Percentiles rank a stretch among this genome's conserved stretches.
phyloP scores from a whole-genome alignment of 257 asterid genomes.

The Fraxinus anomala region DNA sequence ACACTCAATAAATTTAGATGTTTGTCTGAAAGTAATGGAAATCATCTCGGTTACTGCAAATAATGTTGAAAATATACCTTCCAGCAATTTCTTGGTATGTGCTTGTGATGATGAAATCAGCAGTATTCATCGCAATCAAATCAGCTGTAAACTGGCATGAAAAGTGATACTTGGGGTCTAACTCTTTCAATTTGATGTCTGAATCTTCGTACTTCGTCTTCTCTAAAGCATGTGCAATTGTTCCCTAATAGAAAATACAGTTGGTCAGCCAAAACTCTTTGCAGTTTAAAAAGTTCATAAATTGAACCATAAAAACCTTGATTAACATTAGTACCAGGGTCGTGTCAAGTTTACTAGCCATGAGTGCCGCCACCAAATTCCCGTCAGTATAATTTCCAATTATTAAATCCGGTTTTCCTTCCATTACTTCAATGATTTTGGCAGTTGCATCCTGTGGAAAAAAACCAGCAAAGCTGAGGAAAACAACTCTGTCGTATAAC shows the following conservation, averaged over 20 bases:
- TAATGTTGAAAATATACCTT: constrained; percentile 46
- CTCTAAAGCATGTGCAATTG: constrained; percentile 94
- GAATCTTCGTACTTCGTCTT: constrained; percentile 95
- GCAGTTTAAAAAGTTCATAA: neutral
- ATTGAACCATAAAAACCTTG: neutral
- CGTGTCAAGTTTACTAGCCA: constrained; percentile 88
- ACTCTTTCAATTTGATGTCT: constrained; percentile 79
- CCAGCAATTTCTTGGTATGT: constrained; percentile 96
- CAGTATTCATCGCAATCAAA: constrained; percentile 81
- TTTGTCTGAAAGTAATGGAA: neutral
- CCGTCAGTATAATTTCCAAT: constrained; percentile 92
- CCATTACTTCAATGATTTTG: constrained; percentile 75
- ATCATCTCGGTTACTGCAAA: neutral
- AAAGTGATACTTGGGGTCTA: constrained; percentile 76
- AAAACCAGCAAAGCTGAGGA: too few species aligned
- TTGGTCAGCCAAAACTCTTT: constrained; percentile 6
- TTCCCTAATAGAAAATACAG: constrained; percentile 52
- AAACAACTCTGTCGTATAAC: neutral
- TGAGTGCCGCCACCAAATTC: constrained; percentile 86
- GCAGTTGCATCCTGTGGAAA: constrained; percentile 58
- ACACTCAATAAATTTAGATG: neutral
- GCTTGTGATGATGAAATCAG: constrained; percentile 91
- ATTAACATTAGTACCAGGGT: constrained; percentile 59
- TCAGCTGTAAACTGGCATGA: constrained; percentile 95
- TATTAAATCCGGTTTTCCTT: constrained; percentile 86